Evolutionary conservation across 2,329 filamentous ascomycete species (phyloP), one percentile per base, ranked within the genome.

Genomic region (Onygena corvina): DNA sequence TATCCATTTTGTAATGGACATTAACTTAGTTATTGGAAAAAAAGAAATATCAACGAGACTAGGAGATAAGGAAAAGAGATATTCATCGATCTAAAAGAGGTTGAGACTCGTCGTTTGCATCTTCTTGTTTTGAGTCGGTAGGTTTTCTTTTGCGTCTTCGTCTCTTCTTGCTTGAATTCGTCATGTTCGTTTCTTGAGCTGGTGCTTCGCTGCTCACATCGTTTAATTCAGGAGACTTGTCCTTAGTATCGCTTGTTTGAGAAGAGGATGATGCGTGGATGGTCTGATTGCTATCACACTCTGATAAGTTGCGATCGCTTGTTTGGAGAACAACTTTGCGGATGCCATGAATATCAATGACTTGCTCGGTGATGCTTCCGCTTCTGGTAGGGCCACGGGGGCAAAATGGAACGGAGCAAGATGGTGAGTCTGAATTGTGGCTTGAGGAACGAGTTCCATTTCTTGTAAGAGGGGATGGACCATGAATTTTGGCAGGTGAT

Each of bases 321-420:
- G 80, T 80, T 60, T 86, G 81, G 21, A 90, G 71, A 1, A 90
- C 77, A 38, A 87, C 77, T 66, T 90, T 90, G 54, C 79, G 78
- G 47, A 88, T 75, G 2, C 85, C 85, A 49, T 81, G 79, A 1
- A 81, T 72, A 59, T 89, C 82, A 50, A 88, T 70, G n/a, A 85
- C 71, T 53, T 84, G 85, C 64, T 89, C 84, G 0, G 84, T 87
- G 57, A 89, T 86, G 61, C 81, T 86, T 23, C 85, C 84, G 56
- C 81, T 86, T 50, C 83, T 74, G 4, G 81, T 80, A 3, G 73
- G 70, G 59, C 29, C 60, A 61, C 50, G 40, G 16, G 51, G 34
- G 27, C 34, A 21, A 16, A 14, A 31, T 27, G 14, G 14, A 55
- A 65, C 58, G 56, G 61, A 48, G 57, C 62, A 11, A 21, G 25